A percentile compares a stretch with the other conserved stretches of the same genome.
phyloP scores from a whole-genome alignment of 768 basidiomycete genomes.

The Lactarius deliciosus region DNA sequence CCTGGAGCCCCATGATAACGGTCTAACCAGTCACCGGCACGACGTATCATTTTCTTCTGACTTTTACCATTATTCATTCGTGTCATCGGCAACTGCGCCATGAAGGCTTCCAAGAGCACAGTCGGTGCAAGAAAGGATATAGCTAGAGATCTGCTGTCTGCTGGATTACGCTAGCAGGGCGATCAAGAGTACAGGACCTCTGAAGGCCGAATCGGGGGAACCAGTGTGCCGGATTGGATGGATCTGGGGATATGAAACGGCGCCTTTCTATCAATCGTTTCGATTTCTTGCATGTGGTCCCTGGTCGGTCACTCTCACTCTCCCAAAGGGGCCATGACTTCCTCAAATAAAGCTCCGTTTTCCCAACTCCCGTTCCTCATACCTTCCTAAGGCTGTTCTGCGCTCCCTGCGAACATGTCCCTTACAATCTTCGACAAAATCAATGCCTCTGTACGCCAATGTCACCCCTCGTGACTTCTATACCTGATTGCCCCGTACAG shows the following conservation, averaged over 20 bases:
- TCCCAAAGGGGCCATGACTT: background rate
- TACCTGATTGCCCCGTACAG: slow-evolving; percentile 18
- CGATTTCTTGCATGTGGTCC: background rate
- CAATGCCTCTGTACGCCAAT: slow-evolving; percentile 22
- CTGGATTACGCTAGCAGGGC: background rate
- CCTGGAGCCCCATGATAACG: too few species aligned
- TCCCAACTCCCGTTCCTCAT: background rate
- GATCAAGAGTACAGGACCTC: background rate
- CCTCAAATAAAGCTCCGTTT: background rate
- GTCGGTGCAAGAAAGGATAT: background rate
- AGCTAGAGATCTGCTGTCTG: background rate
- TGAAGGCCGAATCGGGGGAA: background rate
- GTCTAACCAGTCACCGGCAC: background rate
- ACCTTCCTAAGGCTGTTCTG: background rate
- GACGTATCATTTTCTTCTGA: background rate
- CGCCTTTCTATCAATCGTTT: background rate
- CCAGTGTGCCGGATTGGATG: background rate
- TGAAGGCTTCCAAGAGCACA: background rate
- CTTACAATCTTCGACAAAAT: slow-evolving; percentile 15
- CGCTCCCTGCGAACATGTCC: background rate
- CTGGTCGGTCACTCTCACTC: background rate
- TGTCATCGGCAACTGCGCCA: background rate
- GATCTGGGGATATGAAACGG: background rate
- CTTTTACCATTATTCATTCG: background rate
- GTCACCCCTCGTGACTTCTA: background rate